Evolutionary conservation across 225 moss, liverwort and hornwort genomes (phyloP), one percentile per base, ranked within the genome.

Genomic region (Bryoerythrophyllum caledonicum): DNA sequence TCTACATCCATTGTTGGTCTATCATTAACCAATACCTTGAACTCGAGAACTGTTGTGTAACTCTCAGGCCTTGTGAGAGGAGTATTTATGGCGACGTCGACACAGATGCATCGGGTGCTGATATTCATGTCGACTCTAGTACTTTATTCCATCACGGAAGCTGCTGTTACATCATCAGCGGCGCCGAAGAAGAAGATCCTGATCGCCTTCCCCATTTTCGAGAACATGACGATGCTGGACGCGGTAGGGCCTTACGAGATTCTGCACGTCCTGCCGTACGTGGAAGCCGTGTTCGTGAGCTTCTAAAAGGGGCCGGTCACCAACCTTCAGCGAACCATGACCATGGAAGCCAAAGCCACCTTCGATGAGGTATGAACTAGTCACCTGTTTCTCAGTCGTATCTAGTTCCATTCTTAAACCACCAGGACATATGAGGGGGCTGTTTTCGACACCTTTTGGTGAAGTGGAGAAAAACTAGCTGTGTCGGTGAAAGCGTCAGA

Each of bases 181-280:
- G 10, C 48, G 19, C 17, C 17, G 48, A 63, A 65, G 6, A 17
- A 17, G 17, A 59, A 60, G 20, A 0, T 82, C 60, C 77, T 87
- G 68, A 59, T 91, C 7, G 93, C 91, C 40, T 84, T 93, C 61
- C 85, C 88, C 27, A 73, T 91, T 25, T 91, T 57, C 74, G 78
- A 87, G 38, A 75, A 82, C 7, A 79, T 93, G 62, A 67, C 78
- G 23, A 79, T 74, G 68, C 60, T 93, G 23, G 91, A 93, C 52
- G 75, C 55, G 0, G 63, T 89, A 20, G 89, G 89, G 37, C 84
- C 89, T 20, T 93, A 89, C 80, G 80, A 89, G 65, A 79, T 82
- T 38, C 70, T 91, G 17, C 66, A 86, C 19, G 0, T 21, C 1
- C 30, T 90, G 63, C 93, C 89, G 15, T 74, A 70, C 16, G 81